Conservation (phyloP, 352 stramenopile genomes). For the Globisporangium carolinianum region DNA sequence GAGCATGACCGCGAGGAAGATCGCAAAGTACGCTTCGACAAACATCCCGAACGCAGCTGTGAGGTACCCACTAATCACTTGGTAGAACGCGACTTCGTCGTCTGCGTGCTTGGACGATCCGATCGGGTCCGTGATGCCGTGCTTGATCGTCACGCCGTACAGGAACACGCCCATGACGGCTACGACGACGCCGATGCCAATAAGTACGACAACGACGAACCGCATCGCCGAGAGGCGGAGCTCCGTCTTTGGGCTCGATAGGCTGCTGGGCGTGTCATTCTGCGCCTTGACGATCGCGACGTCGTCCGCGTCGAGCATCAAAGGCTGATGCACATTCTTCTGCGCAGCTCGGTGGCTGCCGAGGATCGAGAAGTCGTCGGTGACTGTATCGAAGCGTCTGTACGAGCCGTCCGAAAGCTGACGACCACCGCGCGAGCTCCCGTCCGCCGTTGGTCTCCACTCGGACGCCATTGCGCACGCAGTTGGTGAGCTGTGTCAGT, state of each 20-base stretch:
- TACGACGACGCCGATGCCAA: conserved; percentile 4
- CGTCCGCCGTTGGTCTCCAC: neutral
- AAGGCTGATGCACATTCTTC: neutral
- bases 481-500: neutral
- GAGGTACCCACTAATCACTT: conserved; percentile 9
- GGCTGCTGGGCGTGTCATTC: neutral
- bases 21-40: conserved; percentile 4
- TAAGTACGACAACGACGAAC: conserved; percentile 4
- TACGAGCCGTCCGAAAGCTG: neutral
- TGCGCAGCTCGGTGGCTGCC: neutral
- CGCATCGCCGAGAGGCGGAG: conserved; percentile 4
- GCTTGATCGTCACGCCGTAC: conserved; percentile 6
- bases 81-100: conserved; percentile 8
- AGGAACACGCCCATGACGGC: conserved; percentile 9
- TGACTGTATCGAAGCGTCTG: neutral
- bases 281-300: conserved; percentile 1
- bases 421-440: neutral
- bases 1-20: conserved; percentile 10
- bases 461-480: too few species aligned
- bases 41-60: conserved; percentile 1
- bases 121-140: conserved; percentile 7
- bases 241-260: neutral
- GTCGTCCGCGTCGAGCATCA: neutral
- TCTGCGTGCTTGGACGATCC: conserved; percentile 10
- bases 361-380: neutral